These are phyloP conservation scores for Sporothrix brasiliensis DNA, from an alignment of 2,329 filamentous ascomycete genomes.

Conservation along the genomic window DNA sequence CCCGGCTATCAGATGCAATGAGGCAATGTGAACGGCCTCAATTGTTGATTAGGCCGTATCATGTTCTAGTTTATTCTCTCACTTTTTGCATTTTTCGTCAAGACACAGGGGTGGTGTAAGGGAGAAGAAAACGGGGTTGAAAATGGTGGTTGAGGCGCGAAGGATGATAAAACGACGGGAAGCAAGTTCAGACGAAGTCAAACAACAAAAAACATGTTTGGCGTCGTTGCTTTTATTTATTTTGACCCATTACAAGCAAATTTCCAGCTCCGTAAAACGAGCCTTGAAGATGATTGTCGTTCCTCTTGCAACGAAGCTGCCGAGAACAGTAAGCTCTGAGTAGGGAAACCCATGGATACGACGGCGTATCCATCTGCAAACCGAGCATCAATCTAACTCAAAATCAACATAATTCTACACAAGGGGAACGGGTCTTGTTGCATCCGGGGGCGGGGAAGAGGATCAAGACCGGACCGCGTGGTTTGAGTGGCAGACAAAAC, in stretches of 20 bases:
- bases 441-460: neutral
- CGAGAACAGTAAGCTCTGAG: neutral
- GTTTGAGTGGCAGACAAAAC: neutral
- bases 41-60: no score
- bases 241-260: neutral
- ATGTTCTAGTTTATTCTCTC: neutral
- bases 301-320: neutral
- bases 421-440: neutral
- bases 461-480: neutral
- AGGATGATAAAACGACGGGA: neutral
- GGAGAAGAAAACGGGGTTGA: neutral
- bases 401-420: neutral
- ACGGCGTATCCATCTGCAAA: constrained; percentile 12
- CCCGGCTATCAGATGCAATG: no score
- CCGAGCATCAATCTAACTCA: constrained; percentile 15
- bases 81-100: neutral
- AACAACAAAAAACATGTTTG: constrained; percentile 9
- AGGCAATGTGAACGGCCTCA: no score
- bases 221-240: neutral
- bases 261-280: neutral
- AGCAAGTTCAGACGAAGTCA: constrained; percentile 21
- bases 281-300: constrained; percentile 4
- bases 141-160: neutral
- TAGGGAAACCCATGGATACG: neutral
- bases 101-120: neutral